Base-by-base conservation (phyloP, 2,329 filamentous ascomycete genomes). In the Neonectria sp. region DNA sequence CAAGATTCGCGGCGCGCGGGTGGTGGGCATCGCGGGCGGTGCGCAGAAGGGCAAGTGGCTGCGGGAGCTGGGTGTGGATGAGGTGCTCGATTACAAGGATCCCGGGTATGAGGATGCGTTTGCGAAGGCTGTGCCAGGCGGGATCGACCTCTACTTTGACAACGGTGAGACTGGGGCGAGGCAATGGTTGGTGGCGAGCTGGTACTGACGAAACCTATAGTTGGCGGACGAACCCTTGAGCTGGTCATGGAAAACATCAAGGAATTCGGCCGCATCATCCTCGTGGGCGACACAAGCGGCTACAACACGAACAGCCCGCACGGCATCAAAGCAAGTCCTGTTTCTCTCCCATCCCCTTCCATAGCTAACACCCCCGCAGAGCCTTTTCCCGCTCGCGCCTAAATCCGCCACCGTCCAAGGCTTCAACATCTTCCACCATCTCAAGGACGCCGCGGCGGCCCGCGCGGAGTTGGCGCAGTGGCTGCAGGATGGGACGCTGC, bases 401-500 rank as follows among this genome's bases (percentile, higher is more conserved):
- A 53, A 53, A 25, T 35, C 51, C n/a, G 51, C 51, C 31, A 35
- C 31, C n/a, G 89, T 93, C 84, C 86, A 91, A 79, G 92, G 92
- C 0, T 94, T 95, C 79, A 91, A 95, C 69, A 88, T 94, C 45
- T 88, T 93, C 60, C 92, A 95, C 78, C 93, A 87, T 73, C 81
- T 78, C 7, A 82, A 86, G 62, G 84, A 91, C 76, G 93, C 87
- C 76, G 76, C 85, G 0, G 76, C 82, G 48, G 93, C 91, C 1
- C 80, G 87, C 66, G 84, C 86, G 76, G 86, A 94, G 72, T 82
- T 95, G n/a, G 86, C 86, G 2, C 79, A 88, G 71, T 95, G 92
- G 92, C 78, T 94, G 25, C 82, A 83, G 0, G 89, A 93, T 78
- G 93, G 93, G 60, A 94, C 91, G 82, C 80, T 95, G 70, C 89